phyloP scores from a whole-genome alignment of 106 monocot genomes.

The Vanilla planifolia region DNA sequence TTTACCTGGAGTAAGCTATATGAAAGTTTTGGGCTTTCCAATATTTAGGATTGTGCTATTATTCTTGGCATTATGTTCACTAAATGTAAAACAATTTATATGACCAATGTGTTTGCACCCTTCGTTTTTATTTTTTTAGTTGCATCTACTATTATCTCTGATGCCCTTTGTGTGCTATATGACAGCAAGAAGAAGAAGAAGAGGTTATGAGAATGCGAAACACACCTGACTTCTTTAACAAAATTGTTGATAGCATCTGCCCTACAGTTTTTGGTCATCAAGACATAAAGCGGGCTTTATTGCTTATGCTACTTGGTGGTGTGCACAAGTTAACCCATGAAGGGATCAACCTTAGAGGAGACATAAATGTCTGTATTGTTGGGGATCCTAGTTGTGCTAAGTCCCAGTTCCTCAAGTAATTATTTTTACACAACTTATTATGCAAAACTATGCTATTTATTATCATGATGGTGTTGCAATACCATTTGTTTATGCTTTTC shows the following conservation, averaged over 20 bases:
- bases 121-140: neutral
- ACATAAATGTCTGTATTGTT: conserved; percentile 98
- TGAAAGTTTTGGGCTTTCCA: too few relatives aligned
- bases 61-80: neutral
- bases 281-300: conserved; percentile 90
- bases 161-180: conserved; percentile 8
- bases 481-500: neutral
- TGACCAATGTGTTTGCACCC: neutral
- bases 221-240: conserved; percentile 96
- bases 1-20: too few relatives aligned
- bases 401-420: conserved; percentile 98
- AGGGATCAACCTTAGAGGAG: conserved; percentile 96
- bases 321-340: conserved; percentile 96
- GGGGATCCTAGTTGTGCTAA: conserved; percentile 99
- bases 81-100: neutral
- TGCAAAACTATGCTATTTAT: neutral
- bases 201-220: conserved; percentile 72
- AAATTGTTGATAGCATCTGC: conserved; percentile 91
- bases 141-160: conserved; percentile 1
- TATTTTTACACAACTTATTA: neutral
- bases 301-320: conserved; percentile 92
- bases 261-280: conserved; percentile 98
- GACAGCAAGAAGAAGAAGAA: conserved; percentile 84
- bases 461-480: too few relatives aligned
- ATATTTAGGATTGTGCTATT: too few relatives aligned